Conservation (phyloP, 805 yeast species). For the Pichia occidentalis region DNA sequence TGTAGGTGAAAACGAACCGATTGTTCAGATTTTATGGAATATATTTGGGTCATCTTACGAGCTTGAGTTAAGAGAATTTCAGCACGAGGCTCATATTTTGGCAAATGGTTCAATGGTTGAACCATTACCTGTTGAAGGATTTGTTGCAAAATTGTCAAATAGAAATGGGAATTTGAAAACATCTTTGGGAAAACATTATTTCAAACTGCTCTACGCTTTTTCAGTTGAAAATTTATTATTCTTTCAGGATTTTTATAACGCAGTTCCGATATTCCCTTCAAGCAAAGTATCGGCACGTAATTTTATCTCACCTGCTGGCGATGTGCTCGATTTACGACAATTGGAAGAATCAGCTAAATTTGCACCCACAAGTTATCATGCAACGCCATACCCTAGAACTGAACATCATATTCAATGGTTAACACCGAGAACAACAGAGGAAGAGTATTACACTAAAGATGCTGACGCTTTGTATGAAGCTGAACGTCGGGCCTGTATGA, state of each 20-base stretch:
- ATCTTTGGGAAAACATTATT: slow-evolving; percentile 33
- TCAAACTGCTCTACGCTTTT: slow-evolving; percentile 55
- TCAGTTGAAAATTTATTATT: slow-evolving; percentile 58
- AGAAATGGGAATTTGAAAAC: slow-evolving; percentile 36
- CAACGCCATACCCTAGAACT: slow-evolving; percentile 50
- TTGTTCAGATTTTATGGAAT: slow-evolving; percentile 39
- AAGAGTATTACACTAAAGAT: slow-evolving; percentile 46
- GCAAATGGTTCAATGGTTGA: slow-evolving; percentile 34
- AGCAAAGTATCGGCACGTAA: not conserved
- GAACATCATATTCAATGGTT: slow-evolving; percentile 61
- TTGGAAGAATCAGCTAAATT: slow-evolving; percentile 17
- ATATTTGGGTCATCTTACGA: slow-evolving; percentile 39
- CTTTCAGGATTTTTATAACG: slow-evolving; percentile 46
- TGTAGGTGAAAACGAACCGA: slow-evolving; percentile 37
- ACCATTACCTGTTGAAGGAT: slow-evolving; percentile 81
- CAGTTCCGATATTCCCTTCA: slow-evolving; percentile 48
- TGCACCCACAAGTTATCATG: slow-evolving; percentile 32
- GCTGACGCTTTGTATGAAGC: slow-evolving; percentile 54
- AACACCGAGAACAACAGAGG: slow-evolving; percentile 27
- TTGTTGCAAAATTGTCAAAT: slow-evolving; percentile 50
- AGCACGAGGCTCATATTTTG: slow-evolving; percentile 33
- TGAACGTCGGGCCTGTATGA: slow-evolving; percentile 50
- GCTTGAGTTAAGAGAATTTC: slow-evolving; percentile 53
- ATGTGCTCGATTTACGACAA: slow-evolving; percentile 23
- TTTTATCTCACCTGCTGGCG: slow-evolving; percentile 32